Percentiles rank a stretch among this genome's conserved stretches.
phyloP scores from a whole-genome alignment of 169 alveolate genomes.

The Plasmodium chabaudi region DNA sequence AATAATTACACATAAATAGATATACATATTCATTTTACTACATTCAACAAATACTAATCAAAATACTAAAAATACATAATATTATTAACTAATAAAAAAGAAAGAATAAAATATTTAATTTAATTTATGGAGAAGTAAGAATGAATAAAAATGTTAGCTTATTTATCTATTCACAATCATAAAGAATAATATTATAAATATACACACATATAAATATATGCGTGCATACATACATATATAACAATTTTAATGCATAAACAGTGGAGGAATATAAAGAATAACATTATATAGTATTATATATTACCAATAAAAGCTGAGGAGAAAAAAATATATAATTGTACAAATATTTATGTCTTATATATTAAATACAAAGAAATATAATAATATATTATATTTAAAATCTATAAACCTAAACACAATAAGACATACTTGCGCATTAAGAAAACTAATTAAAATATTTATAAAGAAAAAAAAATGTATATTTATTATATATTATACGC shows the following conservation, averaged over 20 bases:
- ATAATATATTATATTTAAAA: conserved; percentile 16
- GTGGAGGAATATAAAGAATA: conserved; percentile 15
- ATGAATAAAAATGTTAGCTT: conserved; percentile 25
- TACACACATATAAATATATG: conserved; percentile 5
- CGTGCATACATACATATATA: conserved; percentile 6
- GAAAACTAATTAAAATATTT: conserved; percentile 1
- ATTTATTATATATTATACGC: neutral
- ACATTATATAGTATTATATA: conserved; percentile 4
- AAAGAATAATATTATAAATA: neutral
- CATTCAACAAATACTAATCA: conserved; percentile 44
- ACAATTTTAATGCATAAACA: conserved; percentile 23
- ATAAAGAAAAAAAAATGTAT: conserved; percentile 6
- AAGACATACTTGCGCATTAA: conserved; percentile 56
- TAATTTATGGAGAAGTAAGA: neutral
- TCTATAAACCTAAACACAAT: conserved; percentile 50
- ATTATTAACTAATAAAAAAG: conserved; percentile 18
- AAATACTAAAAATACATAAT: conserved; percentile 23
- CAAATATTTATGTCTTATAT: conserved; percentile 52
- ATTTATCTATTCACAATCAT: conserved; percentile 33
- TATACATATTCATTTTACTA: conserved; percentile 10
- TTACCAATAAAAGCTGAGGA: conserved; percentile 2
- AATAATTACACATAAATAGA: neutral
- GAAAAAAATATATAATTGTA: conserved; percentile 35
- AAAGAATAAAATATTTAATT: conserved; percentile 11
- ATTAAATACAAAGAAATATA: conserved; percentile 5